Conservation (phyloP, 176 grass and related monocot species). For the Cymbopogon citratus region DNA sequence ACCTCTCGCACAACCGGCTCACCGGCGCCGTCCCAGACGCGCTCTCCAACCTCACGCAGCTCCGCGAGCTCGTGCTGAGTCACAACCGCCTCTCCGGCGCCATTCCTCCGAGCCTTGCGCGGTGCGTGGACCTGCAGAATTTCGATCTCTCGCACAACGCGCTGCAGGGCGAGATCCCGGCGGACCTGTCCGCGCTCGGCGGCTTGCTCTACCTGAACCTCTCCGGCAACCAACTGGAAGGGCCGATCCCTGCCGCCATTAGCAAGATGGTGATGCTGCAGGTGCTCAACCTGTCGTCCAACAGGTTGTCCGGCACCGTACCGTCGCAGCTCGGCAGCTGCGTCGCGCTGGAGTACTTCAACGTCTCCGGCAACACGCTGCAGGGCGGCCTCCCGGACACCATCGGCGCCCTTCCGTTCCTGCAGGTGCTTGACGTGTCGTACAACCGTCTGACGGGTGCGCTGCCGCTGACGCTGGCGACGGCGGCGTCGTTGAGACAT, state of each 20-base stretch:
- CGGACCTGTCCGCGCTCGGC: conserved; percentile 40
- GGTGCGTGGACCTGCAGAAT: conserved; percentile 34
- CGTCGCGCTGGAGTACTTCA: conserved; percentile 73
- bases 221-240: conserved; percentile 55
- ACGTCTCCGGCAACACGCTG: conserved; percentile 57
- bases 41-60: conserved; percentile 52
- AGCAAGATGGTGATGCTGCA: conserved; percentile 76
- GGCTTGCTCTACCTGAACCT: conserved; percentile 71
- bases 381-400: conserved; percentile 50
- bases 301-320: conserved; percentile 51
- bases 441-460: conserved; percentile 41
- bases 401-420: conserved; percentile 56
- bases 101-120: conserved; percentile 29
- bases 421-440: conserved; percentile 78
- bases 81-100: conserved; percentile 39
- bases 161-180: conserved; percentile 51
- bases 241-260: conserved; percentile 58
- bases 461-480: conserved; percentile 48
- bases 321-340: conserved; percentile 65
- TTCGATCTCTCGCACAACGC: conserved; percentile 76
- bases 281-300: conserved; percentile 76
- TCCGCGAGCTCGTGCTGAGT: conserved; percentile 30
- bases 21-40: conserved; percentile 31
- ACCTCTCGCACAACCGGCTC: conserved; percentile 59
- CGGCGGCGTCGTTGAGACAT: conserved; percentile 28